Evolutionary conservation across 1,284 basidiomycete genomes (phyloP), one percentile per base, ranked within the genome.

Genomic region (Malassezia nana): DNA sequence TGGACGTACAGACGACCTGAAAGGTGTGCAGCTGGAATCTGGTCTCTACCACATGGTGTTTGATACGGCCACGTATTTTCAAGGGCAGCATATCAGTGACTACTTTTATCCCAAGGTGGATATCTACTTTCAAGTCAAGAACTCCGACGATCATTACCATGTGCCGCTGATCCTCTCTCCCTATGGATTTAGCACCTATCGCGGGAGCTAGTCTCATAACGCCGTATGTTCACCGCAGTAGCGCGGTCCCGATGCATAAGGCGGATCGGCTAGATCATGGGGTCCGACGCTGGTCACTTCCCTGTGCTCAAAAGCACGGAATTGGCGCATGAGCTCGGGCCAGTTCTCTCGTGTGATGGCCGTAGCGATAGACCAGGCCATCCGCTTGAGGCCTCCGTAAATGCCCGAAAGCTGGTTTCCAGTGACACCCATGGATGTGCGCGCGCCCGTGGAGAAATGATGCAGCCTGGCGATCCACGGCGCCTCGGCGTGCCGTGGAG

Each of bases 291-390:
- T 33, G 3, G 30, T 44, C 6, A 50, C 40, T 33, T 50, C 49
- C 15, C 32, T 50, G 13, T 42, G 33, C 32, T 50, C 12, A 20
- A 50, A 50, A 9, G 16, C 26, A 33, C 49, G 49, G 49, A 50
- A 50, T 15, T 50, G 39, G 4, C 20, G 29, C 49, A 50, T 50
- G 15, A 50, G 41, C 6, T 30, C 41, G 5, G 49, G 49, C 49
- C 49, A 50, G 30, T 33, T 50, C 22, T 50, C 49, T 20, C 24
- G n/a, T 2, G 49, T 50, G n/a, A 50, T 50, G 7, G 49, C 41
- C 24, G 49, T 50, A 33, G 49, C 40, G 15, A 50, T 50, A 6
- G 49, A 50, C 49, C 49, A 50, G 7, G 49, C 49, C 29, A 50
- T 43, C 8, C 49, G 40, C 28, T 50, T 50, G 7, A 50, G 30